These are phyloP conservation scores for Myriosclerotinia scirpicola DNA, from an alignment of 2,329 filamentous ascomycete species.

Conservation along the genomic window DNA sequence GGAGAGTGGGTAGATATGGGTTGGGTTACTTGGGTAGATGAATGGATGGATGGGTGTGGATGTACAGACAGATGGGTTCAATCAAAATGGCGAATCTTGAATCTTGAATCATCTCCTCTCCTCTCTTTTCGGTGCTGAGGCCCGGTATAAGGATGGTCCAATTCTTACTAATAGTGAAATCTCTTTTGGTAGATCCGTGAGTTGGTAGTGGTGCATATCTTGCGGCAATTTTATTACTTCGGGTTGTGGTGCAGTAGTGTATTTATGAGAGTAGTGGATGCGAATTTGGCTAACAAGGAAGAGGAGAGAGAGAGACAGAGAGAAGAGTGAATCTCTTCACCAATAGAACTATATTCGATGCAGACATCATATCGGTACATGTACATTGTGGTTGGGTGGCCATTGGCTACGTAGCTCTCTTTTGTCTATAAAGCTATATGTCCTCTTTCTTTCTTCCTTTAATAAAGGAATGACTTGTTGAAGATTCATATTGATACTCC, in stretches of 20 bases:
- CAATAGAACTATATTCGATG: background rate
- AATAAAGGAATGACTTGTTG: background rate
- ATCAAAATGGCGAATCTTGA: background rate
- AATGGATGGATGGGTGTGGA: background rate
- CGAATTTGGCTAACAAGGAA: background rate
- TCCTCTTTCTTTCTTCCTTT: background rate
- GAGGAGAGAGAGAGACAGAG: background rate
- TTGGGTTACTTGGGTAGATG: background rate
- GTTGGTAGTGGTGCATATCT: slow-evolving; percentile 13
- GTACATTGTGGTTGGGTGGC: background rate
- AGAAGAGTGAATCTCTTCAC: background rate
- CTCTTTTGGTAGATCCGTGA: slow-evolving; percentile 14
- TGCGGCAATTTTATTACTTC: slow-evolving; percentile 9
- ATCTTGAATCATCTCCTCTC: too few relatives aligned
- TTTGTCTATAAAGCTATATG: background rate
- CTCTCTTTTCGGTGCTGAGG: background rate
- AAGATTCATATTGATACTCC: too few relatives aligned
- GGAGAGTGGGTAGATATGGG: background rate
- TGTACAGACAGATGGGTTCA: background rate
- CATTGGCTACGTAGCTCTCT: background rate
- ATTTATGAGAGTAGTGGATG: background rate
- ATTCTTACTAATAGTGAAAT: background rate
- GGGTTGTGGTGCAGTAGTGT: slow-evolving; percentile 13
- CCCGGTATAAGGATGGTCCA: slow-evolving; percentile 14
- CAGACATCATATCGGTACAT: background rate